Evolutionary conservation across 2,329 filamentous ascomycete species (phyloP).

Genomic region (Curvularia hawaiiensis): DNA sequence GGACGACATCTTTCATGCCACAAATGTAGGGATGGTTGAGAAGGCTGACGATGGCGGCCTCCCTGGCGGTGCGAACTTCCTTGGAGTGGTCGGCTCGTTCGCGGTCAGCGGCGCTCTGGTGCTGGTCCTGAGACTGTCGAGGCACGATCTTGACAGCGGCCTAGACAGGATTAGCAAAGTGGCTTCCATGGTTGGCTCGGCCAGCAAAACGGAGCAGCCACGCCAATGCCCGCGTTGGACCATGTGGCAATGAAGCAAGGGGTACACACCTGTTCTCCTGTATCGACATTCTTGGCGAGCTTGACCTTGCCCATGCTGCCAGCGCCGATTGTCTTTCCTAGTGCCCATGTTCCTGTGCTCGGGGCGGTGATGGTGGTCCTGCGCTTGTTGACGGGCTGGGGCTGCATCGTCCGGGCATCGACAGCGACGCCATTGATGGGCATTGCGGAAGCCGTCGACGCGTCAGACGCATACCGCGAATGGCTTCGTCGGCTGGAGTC

Average conservation of each 20-base stretch:
- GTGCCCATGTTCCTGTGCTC: slow-evolving; percentile 83
- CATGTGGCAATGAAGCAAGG: neutral
- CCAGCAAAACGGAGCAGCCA: neutral
- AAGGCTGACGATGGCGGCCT: slow-evolving; percentile 94
- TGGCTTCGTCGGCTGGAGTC: slow-evolving; percentile 59
- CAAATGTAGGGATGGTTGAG: slow-evolving; percentile 96
- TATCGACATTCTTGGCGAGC: slow-evolving; percentile 86
- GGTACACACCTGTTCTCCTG: slow-evolving; percentile 79
- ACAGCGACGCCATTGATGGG: slow-evolving; percentile 45
- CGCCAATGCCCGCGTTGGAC: neutral
- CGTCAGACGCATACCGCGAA: slow-evolving; percentile 54
- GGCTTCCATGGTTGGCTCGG: neutral
- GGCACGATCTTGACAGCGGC: slow-evolving; percentile 98
- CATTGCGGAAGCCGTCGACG: slow-evolving; percentile 45
- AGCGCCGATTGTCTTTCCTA: slow-evolving; percentile 96
- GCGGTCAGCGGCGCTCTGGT: slow-evolving; percentile 71
- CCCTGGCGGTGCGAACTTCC: slow-evolving; percentile 90
- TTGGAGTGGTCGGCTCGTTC: slow-evolving; percentile 95
- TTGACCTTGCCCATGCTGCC: slow-evolving; percentile 99
- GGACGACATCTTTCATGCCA: slow-evolving; percentile 90
- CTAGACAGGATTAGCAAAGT: slow-evolving; percentile 52
- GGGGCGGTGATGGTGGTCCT: slow-evolving; percentile 86
- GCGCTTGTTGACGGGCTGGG: slow-evolving; percentile 46
- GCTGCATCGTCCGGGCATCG: slow-evolving; percentile 33
- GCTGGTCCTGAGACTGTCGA: slow-evolving; percentile 84